Conservation (phyloP, 768 basidiomycete species). For the Artomyces pyxidatus region DNA sequence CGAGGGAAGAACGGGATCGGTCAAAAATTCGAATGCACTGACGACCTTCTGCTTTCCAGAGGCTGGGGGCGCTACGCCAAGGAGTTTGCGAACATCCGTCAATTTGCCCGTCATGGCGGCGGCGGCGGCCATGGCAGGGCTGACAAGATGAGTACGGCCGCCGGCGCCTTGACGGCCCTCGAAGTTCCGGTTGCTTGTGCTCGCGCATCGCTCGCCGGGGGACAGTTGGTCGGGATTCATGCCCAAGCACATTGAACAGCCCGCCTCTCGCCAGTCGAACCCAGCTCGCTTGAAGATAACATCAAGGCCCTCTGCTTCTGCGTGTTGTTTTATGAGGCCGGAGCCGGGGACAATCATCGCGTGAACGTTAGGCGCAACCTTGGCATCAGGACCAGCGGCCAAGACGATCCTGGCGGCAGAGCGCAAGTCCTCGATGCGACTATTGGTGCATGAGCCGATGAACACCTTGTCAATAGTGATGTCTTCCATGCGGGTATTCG, state of each 20-base stretch:
- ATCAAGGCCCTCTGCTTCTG: conserved; percentile 57
- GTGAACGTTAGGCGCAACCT: conserved; percentile 42
- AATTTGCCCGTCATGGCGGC: conserved; percentile 53
- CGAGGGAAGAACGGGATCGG: conserved; percentile 42
- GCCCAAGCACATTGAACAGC: conserved; percentile 65
- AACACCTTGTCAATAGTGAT: conserved; percentile 59
- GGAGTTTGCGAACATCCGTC: conserved; percentile 49
- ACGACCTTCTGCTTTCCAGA: conserved; percentile 56
- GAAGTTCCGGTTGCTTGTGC: conserved; percentile 60
- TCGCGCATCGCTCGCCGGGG: conserved; percentile 51
- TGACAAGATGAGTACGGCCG: conserved; percentile 55
- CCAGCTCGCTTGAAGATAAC: conserved; percentile 56
- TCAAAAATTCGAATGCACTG: conserved; percentile 70
- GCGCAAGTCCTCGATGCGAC: conserved; percentile 57
- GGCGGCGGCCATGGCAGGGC: conserved; percentile 62
- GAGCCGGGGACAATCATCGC: conserved; percentile 67
- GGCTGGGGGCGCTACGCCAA: conserved; percentile 25
- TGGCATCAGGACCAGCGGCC: conserved; percentile 40
- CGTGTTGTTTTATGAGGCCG: conserved; percentile 56
- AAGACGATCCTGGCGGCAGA: conserved; percentile 50
- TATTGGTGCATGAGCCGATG: conserved; percentile 63
- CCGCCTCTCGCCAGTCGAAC: conserved; percentile 64
- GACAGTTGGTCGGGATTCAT: conserved; percentile 64
- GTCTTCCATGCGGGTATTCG: conserved; percentile 47
- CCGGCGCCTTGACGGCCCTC: conserved; percentile 57